phyloP scores from a whole-genome alignment of 306 rosid species.

The Crotalaria pallida region DNA sequence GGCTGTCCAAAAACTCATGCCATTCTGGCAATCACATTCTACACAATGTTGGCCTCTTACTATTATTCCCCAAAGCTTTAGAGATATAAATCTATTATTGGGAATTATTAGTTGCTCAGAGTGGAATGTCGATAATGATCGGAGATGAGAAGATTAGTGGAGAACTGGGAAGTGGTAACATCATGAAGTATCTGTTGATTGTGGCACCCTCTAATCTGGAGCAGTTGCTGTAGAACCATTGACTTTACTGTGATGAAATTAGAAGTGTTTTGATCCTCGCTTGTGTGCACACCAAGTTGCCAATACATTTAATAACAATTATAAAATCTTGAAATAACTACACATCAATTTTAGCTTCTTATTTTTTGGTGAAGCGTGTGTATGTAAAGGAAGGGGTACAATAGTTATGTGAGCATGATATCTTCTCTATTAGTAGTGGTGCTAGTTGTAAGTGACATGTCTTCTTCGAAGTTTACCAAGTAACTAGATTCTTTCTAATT shows the following conservation, averaged over 20 bases:
- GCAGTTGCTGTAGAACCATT: background rate
- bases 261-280: background rate
- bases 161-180: background rate
- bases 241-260: background rate
- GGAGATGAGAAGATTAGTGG: background rate
- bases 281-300: background rate
- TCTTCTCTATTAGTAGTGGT: background rate
- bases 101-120: background rate
- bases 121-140: background rate
- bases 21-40: background rate
- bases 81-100: background rate
- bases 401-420: background rate
- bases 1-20: background rate
- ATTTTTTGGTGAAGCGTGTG: background rate
- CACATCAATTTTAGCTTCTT: background rate
- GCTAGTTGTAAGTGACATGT: background rate
- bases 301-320: background rate
- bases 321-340: background rate
- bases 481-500: slow-evolving; percentile 10
- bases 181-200: slow-evolving; percentile 11
- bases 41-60: background rate
- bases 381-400: background rate
- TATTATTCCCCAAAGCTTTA: background rate
- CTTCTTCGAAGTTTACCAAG: background rate
- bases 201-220: background rate